A percentile compares a stretch with the other conserved stretches of the same genome.
Conservation (phyloP, 208 protist genomes). For the Kentomonas sorsogonicus region DNA sequence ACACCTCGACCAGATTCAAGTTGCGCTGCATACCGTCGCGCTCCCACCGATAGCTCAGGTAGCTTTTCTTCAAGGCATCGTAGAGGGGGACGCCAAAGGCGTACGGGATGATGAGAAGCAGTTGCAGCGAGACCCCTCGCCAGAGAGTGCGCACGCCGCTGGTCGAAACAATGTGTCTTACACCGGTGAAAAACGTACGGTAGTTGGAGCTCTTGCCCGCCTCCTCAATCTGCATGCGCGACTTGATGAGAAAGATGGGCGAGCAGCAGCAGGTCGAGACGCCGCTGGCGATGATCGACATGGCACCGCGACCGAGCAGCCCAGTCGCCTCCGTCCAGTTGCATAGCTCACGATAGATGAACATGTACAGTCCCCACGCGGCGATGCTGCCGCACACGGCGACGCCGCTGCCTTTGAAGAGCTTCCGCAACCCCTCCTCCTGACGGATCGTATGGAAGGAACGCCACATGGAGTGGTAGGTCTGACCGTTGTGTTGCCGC, state of each 20-base stretch:
- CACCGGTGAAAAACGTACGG: conserved; percentile 47
- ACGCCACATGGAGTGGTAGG: conserved; percentile 32
- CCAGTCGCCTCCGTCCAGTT: conserved; percentile 45
- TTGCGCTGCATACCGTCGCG: conserved; percentile 19
- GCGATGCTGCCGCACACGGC: conserved; percentile 46
- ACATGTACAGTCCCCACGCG: conserved; percentile 85
- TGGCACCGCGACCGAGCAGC: conserved; percentile 25
- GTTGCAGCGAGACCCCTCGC: conserved; percentile 65
- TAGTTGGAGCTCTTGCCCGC: conserved; percentile 29
- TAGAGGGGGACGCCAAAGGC: conserved; percentile 72
- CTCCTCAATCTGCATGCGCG: conserved; percentile 83
- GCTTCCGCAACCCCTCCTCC: conserved; percentile 41
- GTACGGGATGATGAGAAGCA: conserved; percentile 76
- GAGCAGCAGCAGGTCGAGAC: conserved; percentile 34
- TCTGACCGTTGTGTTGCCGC: conserved; percentile 73
- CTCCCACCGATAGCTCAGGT: conserved; percentile 32
- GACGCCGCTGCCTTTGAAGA: conserved; percentile 72
- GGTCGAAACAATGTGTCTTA: conserved; percentile 43
- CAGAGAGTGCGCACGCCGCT: conserved; percentile 74
- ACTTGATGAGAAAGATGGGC: conserved; percentile 75
- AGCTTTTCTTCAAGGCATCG: conserved; percentile 59
- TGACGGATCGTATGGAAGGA: conserved; percentile 40
- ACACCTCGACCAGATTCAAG: conserved; percentile 60
- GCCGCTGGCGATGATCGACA: conserved; percentile 42
- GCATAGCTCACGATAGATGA: conserved; percentile 51